These are phyloP conservation scores for Ceratocystis albifundus DNA, from an alignment of 2,329 filamentous ascomycete genomes.

Conservation along the genomic window DNA sequence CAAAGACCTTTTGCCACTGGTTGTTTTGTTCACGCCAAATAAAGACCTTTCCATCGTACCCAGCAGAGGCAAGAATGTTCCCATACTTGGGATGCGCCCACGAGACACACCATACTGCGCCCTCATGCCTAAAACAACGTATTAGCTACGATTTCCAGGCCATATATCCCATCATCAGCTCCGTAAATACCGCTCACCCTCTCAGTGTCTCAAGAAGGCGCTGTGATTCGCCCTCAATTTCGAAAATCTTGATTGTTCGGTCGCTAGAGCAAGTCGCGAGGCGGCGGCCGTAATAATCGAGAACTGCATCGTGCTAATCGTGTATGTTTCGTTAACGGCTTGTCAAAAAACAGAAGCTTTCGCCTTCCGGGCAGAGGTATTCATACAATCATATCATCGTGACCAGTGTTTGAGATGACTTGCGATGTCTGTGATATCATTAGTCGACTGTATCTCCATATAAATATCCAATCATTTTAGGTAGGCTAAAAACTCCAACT, in stretches of 20 bases:
- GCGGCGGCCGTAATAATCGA: slow-evolving; percentile 95
- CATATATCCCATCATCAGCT: neutral
- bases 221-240: slow-evolving; percentile 88
- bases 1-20: slow-evolving; percentile 77
- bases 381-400: slow-evolving; percentile 99
- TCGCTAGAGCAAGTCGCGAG: slow-evolving; percentile 96
- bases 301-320: slow-evolving; percentile 80
- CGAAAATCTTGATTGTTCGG: slow-evolving; percentile 98
- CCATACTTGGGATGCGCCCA: slow-evolving; percentile 99
- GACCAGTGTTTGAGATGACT: slow-evolving; percentile 41
- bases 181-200: slow-evolving; percentile 48
- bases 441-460: slow-evolving; percentile 25
- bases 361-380: slow-evolving; percentile 9
- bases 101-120: slow-evolving; percentile 92
- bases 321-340: slow-evolving; percentile 24
- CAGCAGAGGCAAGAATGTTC: slow-evolving; percentile 89
- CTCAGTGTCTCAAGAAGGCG: slow-evolving; percentile 84
- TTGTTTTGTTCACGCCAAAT: slow-evolving; percentile 87
- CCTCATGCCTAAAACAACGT: slow-evolving; percentile 60
- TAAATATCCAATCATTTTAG: neutral
- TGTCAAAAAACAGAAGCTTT: neutral
- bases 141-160: neutral
- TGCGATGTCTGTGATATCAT: slow-evolving; percentile 33
- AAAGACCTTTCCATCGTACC: slow-evolving; percentile 95
- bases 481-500: slow-evolving; percentile 16